Evolutionary conservation across 225 moss, liverwort and hornwort species (phyloP), one percentile per base, ranked within the genome.

Genomic region (Antitrichia curtipendula): DNA sequence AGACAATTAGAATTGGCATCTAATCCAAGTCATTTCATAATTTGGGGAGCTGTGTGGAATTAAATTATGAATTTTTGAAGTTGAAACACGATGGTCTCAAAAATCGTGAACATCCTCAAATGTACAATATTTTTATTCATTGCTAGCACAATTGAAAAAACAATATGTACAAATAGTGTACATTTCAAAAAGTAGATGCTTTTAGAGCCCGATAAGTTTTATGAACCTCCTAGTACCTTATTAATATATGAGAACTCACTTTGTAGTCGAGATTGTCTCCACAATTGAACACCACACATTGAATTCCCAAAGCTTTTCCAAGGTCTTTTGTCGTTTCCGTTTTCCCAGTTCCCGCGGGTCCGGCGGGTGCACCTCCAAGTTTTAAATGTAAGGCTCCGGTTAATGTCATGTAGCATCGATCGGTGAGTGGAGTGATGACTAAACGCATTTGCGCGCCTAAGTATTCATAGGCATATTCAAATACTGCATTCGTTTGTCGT

Each of bases 301-400:
- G 97, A 80, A 97, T 97, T 43, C 97, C 97, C 29, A 97, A 88
- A 73, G 97, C 97, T 89, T 97, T 97, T 52, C 96, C 97, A 36
- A 97, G 94, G 53, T 97, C 97, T 89, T 97, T 97, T 1, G 97
- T 97, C 12, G 97, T 97, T 90, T 97, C 97, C 0, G 96, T 97
- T 90, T 97, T 97, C 22, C 97, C 97, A 10, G 97, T 97, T 62
- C 96, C 97, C 0, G 95, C 96, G 3, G 97, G 96, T 66, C 96
- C 97, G 5, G 97, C 95, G 5, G 96, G 97, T 60, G 97, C 97
- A 43, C 97, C 97, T 56, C 97, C 97, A 20, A 97, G 93, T 86
- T 97, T 97, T 47, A 97, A 86, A 62, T 97, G 97, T 54, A 97
- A 90, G 0, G 97, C 97, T 86, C 97, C 97, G 0, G 97, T 97